Evolutionary conservation across 257 asterid genomes (phyloP), one percentile per base, ranked within the genome.

Genomic region (Orobanche coerulescens): DNA sequence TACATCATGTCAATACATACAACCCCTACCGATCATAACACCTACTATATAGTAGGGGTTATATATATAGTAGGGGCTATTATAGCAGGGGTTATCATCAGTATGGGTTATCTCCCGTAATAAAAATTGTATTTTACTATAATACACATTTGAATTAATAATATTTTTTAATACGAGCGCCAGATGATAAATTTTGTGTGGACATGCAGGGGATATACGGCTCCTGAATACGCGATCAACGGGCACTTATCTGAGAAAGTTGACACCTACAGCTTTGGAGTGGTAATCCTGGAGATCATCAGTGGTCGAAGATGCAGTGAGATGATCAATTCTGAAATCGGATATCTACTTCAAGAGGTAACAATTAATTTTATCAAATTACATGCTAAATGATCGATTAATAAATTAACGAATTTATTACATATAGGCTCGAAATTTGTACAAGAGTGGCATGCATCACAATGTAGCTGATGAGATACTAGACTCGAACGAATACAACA

Each of bases 201-300:
- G 31, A 36, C 9, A 5, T 46, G 44, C 80, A 88, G 96, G 78
- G 97, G 95, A 4, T 89, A 86, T 54, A 84, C 97, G 2, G 85
- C 95, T 62, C 95, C 96, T 25, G 96, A 86, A 70, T 89, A 89
- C 43, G 96, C 92, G 16, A 55, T 86, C 58, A 84, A 81, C 34
- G 97, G 95, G 10, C 95, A 86, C 66, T 73, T 89, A 65, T 82
- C 97, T 0, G 97, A 89, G 77, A 86, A 84, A 61, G 97, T 81
- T 0, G 96, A 89, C 71, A 76, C 81, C 26, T 88, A 85, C 75
- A 83, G 96, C 73, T 86, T 88, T 31, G 95, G n/a, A 5, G 75
- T 88, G 0, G 94, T 89, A 4, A 79, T 79, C 6, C 78, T 89
- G 2, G 96, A 89, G 70, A 77, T 78, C 30, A 62, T 89, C 65